Percentiles rank a stretch among this genome's conserved stretches.
Evolutionary conservation across 73 alveolate genomes (phyloP).

Genomic region (Paramecium sonneborni): DNA sequence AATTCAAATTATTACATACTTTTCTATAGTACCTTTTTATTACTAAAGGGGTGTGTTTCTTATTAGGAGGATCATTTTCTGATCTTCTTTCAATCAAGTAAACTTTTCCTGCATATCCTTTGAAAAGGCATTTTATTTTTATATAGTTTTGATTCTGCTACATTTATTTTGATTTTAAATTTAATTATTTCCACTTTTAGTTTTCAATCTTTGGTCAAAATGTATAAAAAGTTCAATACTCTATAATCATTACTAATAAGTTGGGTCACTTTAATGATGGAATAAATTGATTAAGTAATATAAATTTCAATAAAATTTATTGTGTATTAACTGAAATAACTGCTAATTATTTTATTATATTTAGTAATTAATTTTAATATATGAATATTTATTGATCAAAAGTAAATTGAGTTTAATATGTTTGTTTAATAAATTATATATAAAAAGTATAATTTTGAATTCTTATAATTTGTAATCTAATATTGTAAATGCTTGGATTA

Average conservation of each 20-base stretch:
- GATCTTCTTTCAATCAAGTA: slow-evolving; percentile 23
- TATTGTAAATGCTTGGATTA: background rate
- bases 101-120: slow-evolving; percentile 48
- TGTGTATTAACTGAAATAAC: background rate
- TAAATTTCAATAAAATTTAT: background rate
- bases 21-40: slow-evolving; percentile 44
- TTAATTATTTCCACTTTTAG: background rate
- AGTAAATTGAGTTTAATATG: background rate
- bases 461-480: background rate
- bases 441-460: background rate
- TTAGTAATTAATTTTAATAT: background rate
- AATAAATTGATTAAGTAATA: background rate
- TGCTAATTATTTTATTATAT: background rate
- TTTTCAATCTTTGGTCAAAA: background rate
- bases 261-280: background rate
- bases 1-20: background rate
- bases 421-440: background rate
- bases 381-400: background rate
- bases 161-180: slow-evolving; percentile 29
- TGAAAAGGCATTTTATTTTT: slow-evolving; percentile 27
- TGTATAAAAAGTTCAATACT: background rate
- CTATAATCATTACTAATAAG: background rate
- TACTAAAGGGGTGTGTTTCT: background rate
- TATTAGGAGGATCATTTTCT: slow-evolving; percentile 46
- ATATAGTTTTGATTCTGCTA: background rate